Evolutionary conservation across 495 filamentous ascomycete species (phyloP), one percentile per base, ranked within the genome.

Genomic region (Penicillium nucicola): DNA sequence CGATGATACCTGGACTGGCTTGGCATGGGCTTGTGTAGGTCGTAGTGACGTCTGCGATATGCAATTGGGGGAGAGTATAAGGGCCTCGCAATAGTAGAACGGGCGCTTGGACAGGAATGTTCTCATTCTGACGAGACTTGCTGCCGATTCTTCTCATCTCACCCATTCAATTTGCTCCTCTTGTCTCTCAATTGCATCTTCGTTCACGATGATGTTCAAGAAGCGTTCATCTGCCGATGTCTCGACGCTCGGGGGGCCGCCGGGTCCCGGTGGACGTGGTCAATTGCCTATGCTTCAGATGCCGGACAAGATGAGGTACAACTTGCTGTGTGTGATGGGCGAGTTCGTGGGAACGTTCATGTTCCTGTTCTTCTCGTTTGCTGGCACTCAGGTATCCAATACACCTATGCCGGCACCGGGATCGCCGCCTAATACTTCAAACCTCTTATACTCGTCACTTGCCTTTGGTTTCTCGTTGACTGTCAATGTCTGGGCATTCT

Each of bases 401-500:
- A 77, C 67, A 0, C 76, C 65, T 1, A 68, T 51, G 56, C 61
- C 60, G 1, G 51, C 53, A 4, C 67, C 64, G 9, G 70, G 69
- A 2, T 64, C 70, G 5, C 48, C 55, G 35, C 70, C 71, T 2
- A 72, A 75, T 50, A 69, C 70, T 1, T 63, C 65, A 1, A 70
- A 70, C 12, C 65, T 95, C 31, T 65, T 92, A 15, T 95, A 85
- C 64, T 85, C 92, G 39, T 65, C 85, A 1, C 64, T 91, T 10
- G 72, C 72, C 12, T 95, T 93, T 55, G 89, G 88, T 1, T 81
- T 90, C 58, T 83, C 84, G 9, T 73, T 95, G 47, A 81, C 81
- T 9, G 86, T 88, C 61, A 93, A 92, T 58, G 87, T 87, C 1
- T 95, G 87, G 89, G 80, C 88, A 1, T 95, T 92, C 74, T 93